Evolutionary conservation across 331 rosid genomes (phyloP).

Genomic region (Malus hybrid): DNA sequence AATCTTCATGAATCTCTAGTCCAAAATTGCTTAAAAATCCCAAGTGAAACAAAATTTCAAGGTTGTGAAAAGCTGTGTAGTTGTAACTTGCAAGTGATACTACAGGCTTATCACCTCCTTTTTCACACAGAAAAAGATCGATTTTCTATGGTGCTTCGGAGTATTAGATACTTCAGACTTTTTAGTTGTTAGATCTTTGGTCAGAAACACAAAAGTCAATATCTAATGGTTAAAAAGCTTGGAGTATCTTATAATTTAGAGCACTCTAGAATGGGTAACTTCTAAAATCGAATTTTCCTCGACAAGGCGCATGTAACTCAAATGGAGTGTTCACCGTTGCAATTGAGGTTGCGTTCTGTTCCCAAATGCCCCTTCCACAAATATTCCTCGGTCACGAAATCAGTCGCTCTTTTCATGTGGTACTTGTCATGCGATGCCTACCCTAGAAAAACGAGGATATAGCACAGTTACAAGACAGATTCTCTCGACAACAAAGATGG

Average conservation of each 20-base stretch:
- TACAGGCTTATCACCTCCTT: neutral
- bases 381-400: too few species aligned
- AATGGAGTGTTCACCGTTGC: neutral
- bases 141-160: too few species aligned
- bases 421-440: too few species aligned
- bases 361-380: neutral
- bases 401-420: too few species aligned
- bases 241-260: too few species aligned
- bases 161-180: neutral
- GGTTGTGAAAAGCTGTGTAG: neutral
- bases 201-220: neutral
- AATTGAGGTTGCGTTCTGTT: neutral
- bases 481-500: neutral
- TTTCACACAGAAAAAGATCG: neutral
- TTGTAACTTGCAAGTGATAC: neutral
- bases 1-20: neutral
- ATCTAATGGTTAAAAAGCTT: neutral
- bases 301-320: rapidly evolving
- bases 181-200: neutral
- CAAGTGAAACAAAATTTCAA: neutral
- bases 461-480: too few species aligned
- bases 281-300: too few species aligned
- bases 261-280: neutral
- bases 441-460: too few species aligned
- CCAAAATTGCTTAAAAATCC: neutral